Conservation (phyloP, 164 flowering plant genomes). For the Sedum album region DNA sequence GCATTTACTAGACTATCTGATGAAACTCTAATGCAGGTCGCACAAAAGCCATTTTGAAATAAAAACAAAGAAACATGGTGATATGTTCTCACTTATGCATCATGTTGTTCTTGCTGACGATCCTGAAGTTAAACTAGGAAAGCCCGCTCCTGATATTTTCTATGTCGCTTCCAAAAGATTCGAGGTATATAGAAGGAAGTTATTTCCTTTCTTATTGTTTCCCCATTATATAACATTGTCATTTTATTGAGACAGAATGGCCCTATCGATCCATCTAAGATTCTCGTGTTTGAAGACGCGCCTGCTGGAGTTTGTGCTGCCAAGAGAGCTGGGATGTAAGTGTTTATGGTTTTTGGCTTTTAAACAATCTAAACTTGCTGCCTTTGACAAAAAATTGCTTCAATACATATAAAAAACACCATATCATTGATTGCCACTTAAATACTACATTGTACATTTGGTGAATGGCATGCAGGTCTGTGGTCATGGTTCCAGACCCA, state of each 20-base stretch:
- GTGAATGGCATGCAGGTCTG: too few relatives aligned
- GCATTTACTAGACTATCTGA: too few relatives aligned
- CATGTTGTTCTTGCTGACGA: slow-evolving; percentile 92
- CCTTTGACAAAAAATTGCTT: too few relatives aligned
- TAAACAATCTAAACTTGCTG: too few relatives aligned
- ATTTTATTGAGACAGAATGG: slow-evolving; percentile 37
- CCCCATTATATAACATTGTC: background rate
- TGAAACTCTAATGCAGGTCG: slow-evolving; percentile 43
- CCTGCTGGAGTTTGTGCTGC: slow-evolving; percentile 90
- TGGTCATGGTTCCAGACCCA: slow-evolving; percentile 32
- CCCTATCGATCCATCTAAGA: slow-evolving; percentile 41
- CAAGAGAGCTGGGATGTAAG: slow-evolving; percentile 73
- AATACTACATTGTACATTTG: too few relatives aligned
- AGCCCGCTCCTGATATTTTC: slow-evolving; percentile 85
- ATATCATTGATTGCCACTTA: too few relatives aligned
- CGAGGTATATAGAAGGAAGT: slow-evolving; percentile 44
- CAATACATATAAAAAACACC: too few relatives aligned
- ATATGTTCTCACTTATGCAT: slow-evolving; percentile 78
- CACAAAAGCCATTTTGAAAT: slow-evolving; percentile 67
- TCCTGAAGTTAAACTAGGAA: slow-evolving; percentile 86
- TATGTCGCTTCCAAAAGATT: slow-evolving; percentile 82
- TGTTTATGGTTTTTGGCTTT: background rate
- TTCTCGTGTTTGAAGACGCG: slow-evolving; percentile 95
- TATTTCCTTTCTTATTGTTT: too few relatives aligned
- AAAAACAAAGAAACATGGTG: slow-evolving; percentile 75